phyloP scores from a whole-genome alignment of 2,329 filamentous ascomycete species.

The Chrysoporthe austroafricana region DNA sequence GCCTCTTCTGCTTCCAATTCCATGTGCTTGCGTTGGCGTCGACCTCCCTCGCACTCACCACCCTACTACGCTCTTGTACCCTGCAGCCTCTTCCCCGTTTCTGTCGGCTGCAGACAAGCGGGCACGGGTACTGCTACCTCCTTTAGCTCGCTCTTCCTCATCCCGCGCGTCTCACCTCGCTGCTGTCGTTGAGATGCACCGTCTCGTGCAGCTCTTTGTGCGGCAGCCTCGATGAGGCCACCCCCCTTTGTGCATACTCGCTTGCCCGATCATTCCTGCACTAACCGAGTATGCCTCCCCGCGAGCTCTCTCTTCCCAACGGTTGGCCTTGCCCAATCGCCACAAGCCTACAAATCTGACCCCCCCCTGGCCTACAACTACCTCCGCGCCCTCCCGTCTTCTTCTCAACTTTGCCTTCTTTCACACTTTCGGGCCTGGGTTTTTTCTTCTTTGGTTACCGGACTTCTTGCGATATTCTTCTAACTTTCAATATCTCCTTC shows the following conservation, averaged over 20 bases:
- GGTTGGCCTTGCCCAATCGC: slow-evolving; percentile 18
- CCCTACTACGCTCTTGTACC: neutral
- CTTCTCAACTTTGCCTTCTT: slow-evolving; percentile 16
- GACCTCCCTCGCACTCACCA: slow-evolving; percentile 6
- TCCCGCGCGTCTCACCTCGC: slow-evolving; percentile 9
- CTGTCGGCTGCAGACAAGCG: slow-evolving; percentile 1
- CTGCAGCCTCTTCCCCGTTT: neutral
- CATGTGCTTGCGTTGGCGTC: slow-evolving; percentile 7
- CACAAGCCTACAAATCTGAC: slow-evolving; percentile 27
- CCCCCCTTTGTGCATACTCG: slow-evolving; percentile 24
- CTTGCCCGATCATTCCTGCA: slow-evolving; percentile 22
- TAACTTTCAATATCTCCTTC: slow-evolving; percentile 45
- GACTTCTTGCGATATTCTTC: slow-evolving; percentile 35
- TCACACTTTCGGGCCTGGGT: slow-evolving; percentile 12
- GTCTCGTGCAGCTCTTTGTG: slow-evolving; percentile 12
- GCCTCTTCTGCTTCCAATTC: slow-evolving; percentile 7
- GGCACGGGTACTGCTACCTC: slow-evolving; percentile 11
- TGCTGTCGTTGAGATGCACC: slow-evolving; percentile 13
- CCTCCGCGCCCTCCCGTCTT: slow-evolving; percentile 24
- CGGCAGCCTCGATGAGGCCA: slow-evolving; percentile 17
- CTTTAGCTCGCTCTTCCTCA: slow-evolving; percentile 10
- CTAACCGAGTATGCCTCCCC: slow-evolving; percentile 26
- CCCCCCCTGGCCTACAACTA: slow-evolving; percentile 19
- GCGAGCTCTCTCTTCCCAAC: slow-evolving; percentile 21
- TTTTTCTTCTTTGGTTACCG: slow-evolving; percentile 11